Base-by-base conservation (phyloP, 1,284 basidiomycete genomes). In the Papiliotrema fonsecae region DNA sequence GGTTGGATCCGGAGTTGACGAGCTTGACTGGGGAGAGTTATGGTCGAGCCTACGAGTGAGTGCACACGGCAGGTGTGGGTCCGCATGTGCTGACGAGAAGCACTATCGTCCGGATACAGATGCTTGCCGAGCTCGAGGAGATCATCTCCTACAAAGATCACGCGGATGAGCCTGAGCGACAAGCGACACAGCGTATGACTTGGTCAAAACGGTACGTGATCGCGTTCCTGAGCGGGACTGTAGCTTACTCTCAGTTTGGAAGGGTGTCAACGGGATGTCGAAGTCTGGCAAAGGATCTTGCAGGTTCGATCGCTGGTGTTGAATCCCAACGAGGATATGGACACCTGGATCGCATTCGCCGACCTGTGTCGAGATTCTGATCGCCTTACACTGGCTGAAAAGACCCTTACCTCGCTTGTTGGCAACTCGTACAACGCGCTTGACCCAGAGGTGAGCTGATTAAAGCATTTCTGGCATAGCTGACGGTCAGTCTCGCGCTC, bases 61-160 rank as follows among this genome's bases (percentile, higher is more conserved):
- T 72, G 9, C n/a, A 14, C 11, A 25, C 11, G 32, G 9, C 4
- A 18, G 6, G 25, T 7, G 11, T 36, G 2, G 42, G 65, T n/a
- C n/a, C n/a, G n/a, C n/a, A n/a, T n/a, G n/a, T n/a, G 47, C 49
- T 25, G 51, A 53, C 13, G 19, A 40, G 21, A 43, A 94, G 90
- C 63, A 86, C 89, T 39, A 88, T 98, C 78, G 93, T 99, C 47
- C 85, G 96, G 11, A 93, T 97, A 1, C 96, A 99, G 74, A 97
- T 97, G 90, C 79, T 99, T 18, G 93, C 94, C 1, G 96, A 99
- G 70, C 79, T 99, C 7, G 96, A 99, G 67, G 96, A 99, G 70
- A 97, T 98, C 59, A 93, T 98, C 53, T 78, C 85, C 30, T 98
- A 96, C 78, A 98, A 98, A 75, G 86, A 92, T 70, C 83, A 85